A percentile compares a stretch with the other conserved stretches of the same genome.
phyloP scores from a whole-genome alignment of 495 filamentous ascomycete genomes.

The Hyaloscypha variabilis region DNA sequence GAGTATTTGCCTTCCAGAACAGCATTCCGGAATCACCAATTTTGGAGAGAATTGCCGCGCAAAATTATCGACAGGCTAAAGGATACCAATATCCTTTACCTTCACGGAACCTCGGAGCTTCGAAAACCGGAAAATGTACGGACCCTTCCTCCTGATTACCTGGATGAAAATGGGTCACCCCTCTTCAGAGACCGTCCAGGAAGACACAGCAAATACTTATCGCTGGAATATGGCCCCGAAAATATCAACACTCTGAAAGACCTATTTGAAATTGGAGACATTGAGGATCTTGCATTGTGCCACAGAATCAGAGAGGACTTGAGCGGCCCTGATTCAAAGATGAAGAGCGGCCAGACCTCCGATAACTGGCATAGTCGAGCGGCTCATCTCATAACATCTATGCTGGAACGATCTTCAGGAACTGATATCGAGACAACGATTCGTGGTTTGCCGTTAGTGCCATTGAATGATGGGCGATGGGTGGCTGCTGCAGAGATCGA shows the following conservation, averaged over 20 bases:
- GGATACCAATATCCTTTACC: too few species aligned
- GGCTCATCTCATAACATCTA: conserved; percentile 11
- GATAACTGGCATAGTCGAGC: conserved; percentile 12
- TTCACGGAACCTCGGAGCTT: too few species aligned
- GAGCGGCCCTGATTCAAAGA: conserved; percentile 1
- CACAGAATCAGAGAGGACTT: conserved; percentile 12
- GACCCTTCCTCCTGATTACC: too few species aligned
- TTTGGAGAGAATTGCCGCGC: conserved; percentile 2
- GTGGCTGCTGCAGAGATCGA: neutral
- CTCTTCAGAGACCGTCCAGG: too few species aligned
- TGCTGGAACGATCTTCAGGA: neutral
- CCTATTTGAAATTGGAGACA: neutral
- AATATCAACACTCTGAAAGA: neutral
- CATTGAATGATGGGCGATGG: conserved; percentile 13
- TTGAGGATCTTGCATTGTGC: conserved; percentile 7
- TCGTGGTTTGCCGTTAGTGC: conserved; percentile 2
- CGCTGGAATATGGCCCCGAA: neutral
- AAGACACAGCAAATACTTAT: too few species aligned
- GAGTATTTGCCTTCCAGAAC: conserved; percentile 4
- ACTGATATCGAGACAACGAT: too few species aligned
- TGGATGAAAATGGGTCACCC: too few species aligned
- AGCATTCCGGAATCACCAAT: neutral
- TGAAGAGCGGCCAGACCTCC: conserved; percentile 1
- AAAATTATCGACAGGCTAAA: too few species aligned
- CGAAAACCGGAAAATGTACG: too few species aligned